Conservation (phyloP, 2,329 filamentous ascomycete species). For the Aspergillus sp. region DNA sequence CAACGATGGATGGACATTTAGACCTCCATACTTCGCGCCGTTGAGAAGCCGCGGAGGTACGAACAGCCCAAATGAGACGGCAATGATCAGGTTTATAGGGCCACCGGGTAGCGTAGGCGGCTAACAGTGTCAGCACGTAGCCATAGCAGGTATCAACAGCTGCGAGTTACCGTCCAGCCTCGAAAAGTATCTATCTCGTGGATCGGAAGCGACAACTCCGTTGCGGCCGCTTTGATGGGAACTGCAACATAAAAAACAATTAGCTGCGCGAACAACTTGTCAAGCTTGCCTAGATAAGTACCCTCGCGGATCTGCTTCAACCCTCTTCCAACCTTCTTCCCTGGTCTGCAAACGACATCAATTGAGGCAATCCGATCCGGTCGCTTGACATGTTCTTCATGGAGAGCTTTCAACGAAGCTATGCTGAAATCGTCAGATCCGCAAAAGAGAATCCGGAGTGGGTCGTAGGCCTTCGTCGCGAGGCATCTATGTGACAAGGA, state of each 20-base stretch:
- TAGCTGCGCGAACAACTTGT: slow-evolving; percentile 4
- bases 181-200: slow-evolving; percentile 82
- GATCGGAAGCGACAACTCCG: slow-evolving; percentile 64
- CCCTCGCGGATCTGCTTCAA: slow-evolving; percentile 68
- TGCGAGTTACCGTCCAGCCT: slow-evolving; percentile 67
- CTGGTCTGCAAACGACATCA: slow-evolving; percentile 79
- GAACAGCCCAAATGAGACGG: slow-evolving; percentile 91
- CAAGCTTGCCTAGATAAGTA: slow-evolving; percentile 37
- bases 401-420: slow-evolving; percentile 69
- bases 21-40: slow-evolving; percentile 73
- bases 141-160: neutral
- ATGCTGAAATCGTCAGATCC: slow-evolving; percentile 91
- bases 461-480: slow-evolving; percentile 46
- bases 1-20: slow-evolving; percentile 92
- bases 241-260: slow-evolving; percentile 51
- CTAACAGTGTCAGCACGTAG: slow-evolving; percentile 39
- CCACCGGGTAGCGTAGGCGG: slow-evolving; percentile 52
- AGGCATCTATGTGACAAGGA: slow-evolving; percentile 24
- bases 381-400: slow-evolving; percentile 58
- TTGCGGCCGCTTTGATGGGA: slow-evolving; percentile 69
- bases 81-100: slow-evolving; percentile 75
- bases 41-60: slow-evolving; percentile 75
- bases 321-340: slow-evolving; percentile 76
- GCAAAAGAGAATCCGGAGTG: slow-evolving; percentile 86
- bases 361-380: slow-evolving; percentile 68